Evolutionary conservation across 2,329 filamentous ascomycete species (phyloP).

Genomic region (Ophiostoma himal-ulmi): DNA sequence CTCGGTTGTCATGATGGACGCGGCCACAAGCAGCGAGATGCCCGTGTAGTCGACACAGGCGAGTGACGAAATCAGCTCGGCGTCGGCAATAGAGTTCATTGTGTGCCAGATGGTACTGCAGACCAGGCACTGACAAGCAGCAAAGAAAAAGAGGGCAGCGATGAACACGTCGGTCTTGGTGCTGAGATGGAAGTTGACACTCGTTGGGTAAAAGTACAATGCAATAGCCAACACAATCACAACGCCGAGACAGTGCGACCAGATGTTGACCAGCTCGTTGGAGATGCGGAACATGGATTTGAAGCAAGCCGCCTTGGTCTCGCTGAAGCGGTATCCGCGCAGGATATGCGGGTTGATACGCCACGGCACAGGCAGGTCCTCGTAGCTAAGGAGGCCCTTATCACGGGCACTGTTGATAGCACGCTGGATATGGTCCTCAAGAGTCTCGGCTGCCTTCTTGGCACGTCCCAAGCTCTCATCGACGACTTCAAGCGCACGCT

Average conservation of each 20-base stretch:
- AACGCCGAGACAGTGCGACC: conserved; percentile 90
- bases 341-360: conserved; percentile 90
- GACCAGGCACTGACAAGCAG: conserved; percentile 86
- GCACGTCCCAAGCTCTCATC: conserved; percentile 78
- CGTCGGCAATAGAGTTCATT: conserved; percentile 93
- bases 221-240: conserved; percentile 80
- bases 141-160: conserved; percentile 91
- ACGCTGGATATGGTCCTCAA: conserved; percentile 78
- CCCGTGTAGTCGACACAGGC: conserved; percentile 98
- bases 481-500: conserved; percentile 67
- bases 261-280: conserved; percentile 96
- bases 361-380: conserved; percentile 89
- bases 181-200: conserved; percentile 77
- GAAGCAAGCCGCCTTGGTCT: conserved; percentile 84
- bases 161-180: conserved; percentile 86
- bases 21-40: conserved; percentile 88
- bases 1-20: conserved; percentile 95
- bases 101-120: conserved; percentile 98
- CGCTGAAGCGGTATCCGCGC: conserved; percentile 86
- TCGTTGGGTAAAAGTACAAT: conserved; percentile 92
- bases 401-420: conserved; percentile 71
- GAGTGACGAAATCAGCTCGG: conserved; percentile 85
- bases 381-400: conserved; percentile 77
- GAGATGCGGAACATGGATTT: conserved; percentile 76
- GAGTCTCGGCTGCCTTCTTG: conserved; percentile 70